phyloP scores from a whole-genome alignment of 176 grass and related monocot species.

The barley (Hordeum vulgare) region MorexV3_pseudomolecules_assembly NC_058524.1:573980364-573980863 shows the following conservation, averaged over 20 bases:
- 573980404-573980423: neutral
- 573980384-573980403: neutral
- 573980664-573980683: neutral
- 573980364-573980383: neutral
- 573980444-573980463: neutral
- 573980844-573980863: neutral
- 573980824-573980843: neutral
- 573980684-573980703: neutral
- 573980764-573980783: neutral
- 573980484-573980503: constrained; percentile 9
- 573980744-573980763: neutral
- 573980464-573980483: neutral
- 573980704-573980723: neutral
- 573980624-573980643: neutral
- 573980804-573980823: neutral
- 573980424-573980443: neutral
- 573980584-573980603: neutral
- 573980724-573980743: neutral
- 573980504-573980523: constrained; percentile 31
- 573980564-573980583: neutral
- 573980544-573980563: too few relatives aligned
- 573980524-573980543: constrained; percentile 34
- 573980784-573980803: neutral
- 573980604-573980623: neutral
- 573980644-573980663: neutral